Conservation (phyloP, 1,284 basidiomycete genomes). For the Fomitopsis pinicola region DNA sequence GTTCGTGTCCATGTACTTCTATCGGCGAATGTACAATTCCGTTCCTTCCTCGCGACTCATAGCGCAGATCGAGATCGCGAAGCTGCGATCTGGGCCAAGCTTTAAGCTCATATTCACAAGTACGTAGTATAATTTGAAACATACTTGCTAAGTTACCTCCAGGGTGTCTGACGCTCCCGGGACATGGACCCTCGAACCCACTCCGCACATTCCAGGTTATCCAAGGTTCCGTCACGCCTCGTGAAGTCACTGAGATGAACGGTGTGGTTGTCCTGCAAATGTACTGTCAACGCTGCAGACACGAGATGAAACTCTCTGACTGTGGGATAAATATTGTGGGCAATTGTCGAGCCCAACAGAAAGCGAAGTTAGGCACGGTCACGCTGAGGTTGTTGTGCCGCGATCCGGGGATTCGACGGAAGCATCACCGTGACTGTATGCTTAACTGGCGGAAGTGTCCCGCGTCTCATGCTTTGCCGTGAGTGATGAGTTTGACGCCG, state of each 20-base stretch:
- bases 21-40: not conserved
- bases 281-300: not conserved
- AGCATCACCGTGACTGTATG: not conserved
- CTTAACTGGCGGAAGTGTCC: not conserved
- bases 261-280: not conserved
- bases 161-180: not conserved
- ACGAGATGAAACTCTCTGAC: not conserved
- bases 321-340: not conserved
- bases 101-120: not conserved
- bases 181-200: not conserved
- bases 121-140: not conserved
- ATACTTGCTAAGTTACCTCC: not conserved
- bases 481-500: not conserved
- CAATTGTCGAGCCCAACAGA: not conserved
- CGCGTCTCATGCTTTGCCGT: not conserved
- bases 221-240: not conserved
- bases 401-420: not conserved
- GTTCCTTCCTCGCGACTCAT: not conserved
- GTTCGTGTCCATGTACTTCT: too few relatives aligned
- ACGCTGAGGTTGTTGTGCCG: not conserved
- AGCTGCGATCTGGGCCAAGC: not conserved
- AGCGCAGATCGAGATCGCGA: not conserved
- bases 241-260: not conserved
- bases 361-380: not conserved
- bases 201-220: not conserved